Conservation (phyloP, 345 rosid genomes). For the Ceriops tagal region DNA sequence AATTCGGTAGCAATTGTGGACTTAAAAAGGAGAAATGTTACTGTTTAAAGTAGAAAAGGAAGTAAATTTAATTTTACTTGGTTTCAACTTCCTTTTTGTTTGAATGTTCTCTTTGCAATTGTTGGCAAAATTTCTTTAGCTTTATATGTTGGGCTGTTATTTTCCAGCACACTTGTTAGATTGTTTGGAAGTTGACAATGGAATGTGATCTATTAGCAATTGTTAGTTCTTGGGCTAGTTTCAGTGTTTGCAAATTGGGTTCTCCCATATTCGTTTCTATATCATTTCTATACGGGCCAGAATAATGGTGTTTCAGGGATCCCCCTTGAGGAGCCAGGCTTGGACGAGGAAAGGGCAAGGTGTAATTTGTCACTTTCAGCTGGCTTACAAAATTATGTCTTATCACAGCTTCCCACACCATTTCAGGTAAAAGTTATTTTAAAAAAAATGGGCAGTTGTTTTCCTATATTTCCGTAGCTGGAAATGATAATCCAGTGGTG, state of each 20-base stretch:
- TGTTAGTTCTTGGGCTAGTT: no score
- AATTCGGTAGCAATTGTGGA: neutral
- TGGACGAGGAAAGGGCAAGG: conserved; percentile 18
- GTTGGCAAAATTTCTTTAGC: no score
- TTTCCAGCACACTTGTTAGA: no score
- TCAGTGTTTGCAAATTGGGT: no score
- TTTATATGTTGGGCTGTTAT: no score
- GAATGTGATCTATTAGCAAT: no score
- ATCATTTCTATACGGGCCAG: no score
- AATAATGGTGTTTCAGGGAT: conserved; percentile 40
- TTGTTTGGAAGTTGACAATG: no score
- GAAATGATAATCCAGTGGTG: conserved; percentile 17
- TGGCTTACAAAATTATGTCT: conserved; percentile 13
- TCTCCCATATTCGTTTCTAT: no score
- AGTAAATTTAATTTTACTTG: no score
- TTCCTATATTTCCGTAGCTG: conserved; percentile 16
- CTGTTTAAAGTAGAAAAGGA: neutral
- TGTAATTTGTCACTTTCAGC: conserved; percentile 7
- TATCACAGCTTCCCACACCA: neutral
- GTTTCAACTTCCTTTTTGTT: no score
- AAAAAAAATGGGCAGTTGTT: conserved; percentile 19
- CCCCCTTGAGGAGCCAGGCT: conserved; percentile 19
- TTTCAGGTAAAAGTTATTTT: conserved; percentile 2
- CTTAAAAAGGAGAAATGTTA: neutral
- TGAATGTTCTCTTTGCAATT: neutral